Evolutionary conservation across 441 rosid species (phyloP).

Genomic region (Cnidoscolus chayamansa): DNA sequence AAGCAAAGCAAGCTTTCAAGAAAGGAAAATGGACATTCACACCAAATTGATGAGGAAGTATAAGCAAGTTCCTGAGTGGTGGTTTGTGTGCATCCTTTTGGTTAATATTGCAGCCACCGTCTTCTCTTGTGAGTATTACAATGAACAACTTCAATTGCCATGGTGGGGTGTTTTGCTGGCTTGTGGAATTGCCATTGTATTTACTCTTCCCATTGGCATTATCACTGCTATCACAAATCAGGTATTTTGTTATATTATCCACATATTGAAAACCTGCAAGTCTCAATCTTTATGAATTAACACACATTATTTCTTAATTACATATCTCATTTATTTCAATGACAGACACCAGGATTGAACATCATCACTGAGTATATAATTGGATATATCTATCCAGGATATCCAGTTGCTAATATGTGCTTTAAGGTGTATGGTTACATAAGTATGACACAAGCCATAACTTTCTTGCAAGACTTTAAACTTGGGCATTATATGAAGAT

Average conservation of each 20-base stretch:
- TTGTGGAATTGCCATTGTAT: slow-evolving; percentile 66
- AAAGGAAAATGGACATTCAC: slow-evolving; percentile 61
- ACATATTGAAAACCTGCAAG: background rate
- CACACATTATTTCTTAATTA: background rate
- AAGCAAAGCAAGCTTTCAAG: slow-evolving; percentile 66
- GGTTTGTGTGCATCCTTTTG: slow-evolving; percentile 73
- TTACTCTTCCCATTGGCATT: slow-evolving; percentile 92
- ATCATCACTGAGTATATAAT: slow-evolving; percentile 85
- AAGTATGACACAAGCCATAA: slow-evolving; percentile 84
- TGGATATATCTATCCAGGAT: slow-evolving; percentile 91
- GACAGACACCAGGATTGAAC: slow-evolving; percentile 84
- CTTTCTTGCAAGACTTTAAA: slow-evolving; percentile 91
- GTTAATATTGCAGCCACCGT: slow-evolving; percentile 56
- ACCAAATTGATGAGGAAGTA: slow-evolving; percentile 70
- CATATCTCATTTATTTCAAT: slow-evolving; percentile 1
- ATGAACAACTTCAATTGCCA: slow-evolving; percentile 78
- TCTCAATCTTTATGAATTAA: slow-evolving; percentile 25
- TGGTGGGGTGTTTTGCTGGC: slow-evolving; percentile 98
- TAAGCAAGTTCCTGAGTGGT: slow-evolving; percentile 81
- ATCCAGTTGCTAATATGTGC: slow-evolving; percentile 95
- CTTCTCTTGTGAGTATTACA: slow-evolving; percentile 83
- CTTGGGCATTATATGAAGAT: slow-evolving; percentile 98
- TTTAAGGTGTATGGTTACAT: slow-evolving; percentile 94
- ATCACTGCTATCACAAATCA: slow-evolving; percentile 95
- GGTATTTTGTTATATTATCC: slow-evolving; percentile 33